Conservation (phyloP, 768 basidiomycete species). For the Termitomyces sp. region DNA sequence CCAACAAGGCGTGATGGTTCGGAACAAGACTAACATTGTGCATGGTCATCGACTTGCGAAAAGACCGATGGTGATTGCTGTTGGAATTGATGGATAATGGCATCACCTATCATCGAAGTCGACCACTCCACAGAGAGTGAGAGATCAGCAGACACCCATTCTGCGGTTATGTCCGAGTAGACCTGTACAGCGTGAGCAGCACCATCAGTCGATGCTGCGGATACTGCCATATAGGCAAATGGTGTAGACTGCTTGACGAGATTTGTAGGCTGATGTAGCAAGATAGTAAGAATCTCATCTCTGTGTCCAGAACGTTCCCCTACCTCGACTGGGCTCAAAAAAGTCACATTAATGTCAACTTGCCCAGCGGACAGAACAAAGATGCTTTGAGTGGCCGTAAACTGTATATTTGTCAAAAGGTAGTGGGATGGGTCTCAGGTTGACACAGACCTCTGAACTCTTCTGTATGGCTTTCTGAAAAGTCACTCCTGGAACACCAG, state of each 20-base stretch:
- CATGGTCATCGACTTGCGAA: conserved; percentile 53
- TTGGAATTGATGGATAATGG: conserved; percentile 58
- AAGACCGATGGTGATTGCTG: conserved; percentile 39
- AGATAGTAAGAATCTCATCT: neutral
- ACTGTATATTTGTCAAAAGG: too few species aligned
- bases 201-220: conserved; percentile 46
- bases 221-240: conserved; percentile 53
- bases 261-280: conserved; percentile 44
- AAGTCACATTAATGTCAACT: conserved; percentile 56
- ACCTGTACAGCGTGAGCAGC: conserved; percentile 46
- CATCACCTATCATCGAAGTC: conserved; percentile 33
- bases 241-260: conserved; percentile 63
- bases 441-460: too few species aligned
- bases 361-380: too few species aligned
- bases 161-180: conserved; percentile 56
- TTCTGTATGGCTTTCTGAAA: too few species aligned
- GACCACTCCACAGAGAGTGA: conserved; percentile 52
- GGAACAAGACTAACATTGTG: conserved; percentile 35
- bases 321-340: conserved; percentile 69
- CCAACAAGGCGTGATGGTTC: neutral
- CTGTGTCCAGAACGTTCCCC: neutral
- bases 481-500: too few species aligned
- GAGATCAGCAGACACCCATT: conserved; percentile 47
- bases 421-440: too few species aligned
- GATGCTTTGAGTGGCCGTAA: too few species aligned